Conservation (phyloP, 805 yeast species). For the Tanozyma kutaoensis region DNA sequence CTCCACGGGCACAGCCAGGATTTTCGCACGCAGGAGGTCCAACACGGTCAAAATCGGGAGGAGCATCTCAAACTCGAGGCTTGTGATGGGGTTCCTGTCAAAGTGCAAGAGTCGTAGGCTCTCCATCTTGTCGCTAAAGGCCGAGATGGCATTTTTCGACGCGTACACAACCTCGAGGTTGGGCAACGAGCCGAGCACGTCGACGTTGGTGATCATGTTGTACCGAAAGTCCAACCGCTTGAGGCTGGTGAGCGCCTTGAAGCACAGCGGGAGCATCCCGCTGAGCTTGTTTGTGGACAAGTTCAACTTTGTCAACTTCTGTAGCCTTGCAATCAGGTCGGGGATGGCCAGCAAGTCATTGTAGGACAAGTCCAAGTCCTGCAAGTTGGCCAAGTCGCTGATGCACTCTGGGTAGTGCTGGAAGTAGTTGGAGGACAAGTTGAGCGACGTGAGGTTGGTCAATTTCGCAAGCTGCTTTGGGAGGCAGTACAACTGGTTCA, state of each 20-base stretch:
- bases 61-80: slow-evolving; percentile 37
- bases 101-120: slow-evolving; percentile 57
- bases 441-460: slow-evolving; percentile 41
- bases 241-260: slow-evolving; percentile 40
- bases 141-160: slow-evolving; percentile 64
- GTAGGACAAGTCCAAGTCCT: slow-evolving; percentile 69
- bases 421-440: slow-evolving; percentile 69
- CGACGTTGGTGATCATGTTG: slow-evolving; percentile 45
- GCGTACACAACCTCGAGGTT: slow-evolving; percentile 60
- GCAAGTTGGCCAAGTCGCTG: slow-evolving; percentile 41
- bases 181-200: slow-evolving; percentile 41
- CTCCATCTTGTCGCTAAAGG: slow-evolving; percentile 49
- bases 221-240: slow-evolving; percentile 68
- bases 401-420: slow-evolving; percentile 52
- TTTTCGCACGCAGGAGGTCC: slow-evolving; percentile 70
- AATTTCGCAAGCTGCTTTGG: slow-evolving; percentile 51
- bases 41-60: slow-evolving; percentile 55
- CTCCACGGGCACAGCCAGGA: slow-evolving; percentile 57
- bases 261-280: slow-evolving; percentile 36
- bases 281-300: slow-evolving; percentile 60
- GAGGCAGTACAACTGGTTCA: slow-evolving; percentile 54
- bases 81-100: slow-evolving; percentile 76
- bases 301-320: slow-evolving; percentile 52
- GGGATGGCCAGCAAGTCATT: slow-evolving; percentile 59
- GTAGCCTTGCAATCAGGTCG: slow-evolving; percentile 40